Conservation (phyloP, 441 rosid genomes). For the Gossypium aridum region DNA sequence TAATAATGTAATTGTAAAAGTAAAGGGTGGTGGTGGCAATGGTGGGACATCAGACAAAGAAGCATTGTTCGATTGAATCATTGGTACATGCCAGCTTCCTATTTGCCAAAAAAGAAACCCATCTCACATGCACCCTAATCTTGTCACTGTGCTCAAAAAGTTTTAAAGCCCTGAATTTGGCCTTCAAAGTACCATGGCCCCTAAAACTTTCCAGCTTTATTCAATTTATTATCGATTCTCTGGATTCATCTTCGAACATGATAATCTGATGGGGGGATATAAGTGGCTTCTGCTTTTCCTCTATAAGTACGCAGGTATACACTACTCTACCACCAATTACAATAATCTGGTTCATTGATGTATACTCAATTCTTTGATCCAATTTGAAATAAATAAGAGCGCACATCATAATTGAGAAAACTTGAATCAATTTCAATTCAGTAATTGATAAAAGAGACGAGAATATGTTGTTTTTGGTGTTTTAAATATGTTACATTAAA, state of each 20-base stretch:
- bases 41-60: conserved; percentile 29
- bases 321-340: neutral
- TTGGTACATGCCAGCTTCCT: conserved; percentile 29
- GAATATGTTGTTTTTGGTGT: too few relatives aligned
- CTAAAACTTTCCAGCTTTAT: conserved; percentile 5
- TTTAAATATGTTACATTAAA: too few relatives aligned
- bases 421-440: too few relatives aligned
- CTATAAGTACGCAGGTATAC: neutral
- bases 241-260: neutral
- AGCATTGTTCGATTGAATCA: conserved; percentile 28
- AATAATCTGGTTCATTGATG: neutral
- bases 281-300: neutral
- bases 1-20: neutral
- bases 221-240: neutral
- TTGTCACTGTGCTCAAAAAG: conserved; percentile 14
- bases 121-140: conserved; percentile 26
- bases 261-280: neutral
- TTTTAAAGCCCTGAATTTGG: neutral
- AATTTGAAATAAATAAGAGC: too few relatives aligned
- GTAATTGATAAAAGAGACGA: too few relatives aligned
- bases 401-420: too few relatives aligned
- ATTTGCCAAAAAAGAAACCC: conserved; percentile 12
- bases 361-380: too few relatives aligned
- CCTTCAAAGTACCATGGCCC: conserved; percentile 13
- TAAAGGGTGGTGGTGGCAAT: neutral